Evolutionary conservation across 306 rosid species (phyloP).

Genomic region (Hippophae gyantsensis): DNA sequence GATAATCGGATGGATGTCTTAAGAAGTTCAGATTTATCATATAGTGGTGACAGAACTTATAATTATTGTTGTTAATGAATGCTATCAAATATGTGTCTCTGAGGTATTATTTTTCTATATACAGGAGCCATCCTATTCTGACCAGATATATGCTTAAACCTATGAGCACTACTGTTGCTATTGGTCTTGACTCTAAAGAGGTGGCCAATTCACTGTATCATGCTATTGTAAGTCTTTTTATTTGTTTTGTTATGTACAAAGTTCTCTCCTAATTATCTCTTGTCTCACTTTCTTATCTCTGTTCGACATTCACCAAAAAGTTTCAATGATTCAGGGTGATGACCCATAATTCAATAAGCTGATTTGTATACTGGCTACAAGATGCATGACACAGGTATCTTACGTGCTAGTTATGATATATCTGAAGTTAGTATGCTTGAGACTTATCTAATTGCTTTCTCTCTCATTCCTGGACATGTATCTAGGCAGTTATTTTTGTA

Average conservation of each 20-base stretch:
- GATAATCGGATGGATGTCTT: no score
- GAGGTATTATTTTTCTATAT: slow-evolving; percentile 10
- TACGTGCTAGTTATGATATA: slow-evolving; percentile 6
- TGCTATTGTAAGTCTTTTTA: slow-evolving; percentile 58
- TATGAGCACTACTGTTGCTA: slow-evolving; percentile 69
- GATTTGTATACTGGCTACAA: slow-evolving; percentile 83
- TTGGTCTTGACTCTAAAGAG: slow-evolving; percentile 80
- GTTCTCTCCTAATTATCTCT: not conserved
- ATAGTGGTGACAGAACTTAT: no score
- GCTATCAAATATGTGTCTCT: no score
- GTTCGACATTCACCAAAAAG: not conserved
- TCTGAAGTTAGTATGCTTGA: slow-evolving; percentile 9
- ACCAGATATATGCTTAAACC: slow-evolving; percentile 96
- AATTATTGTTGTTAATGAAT: no score
- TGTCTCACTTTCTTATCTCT: no score
- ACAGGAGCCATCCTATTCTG: slow-evolving; percentile 90
- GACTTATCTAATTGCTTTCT: slow-evolving; percentile 9
- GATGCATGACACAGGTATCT: slow-evolving; percentile 96
- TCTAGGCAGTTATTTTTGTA: slow-evolving; percentile 89
- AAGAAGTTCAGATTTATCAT: no score
- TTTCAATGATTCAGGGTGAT: slow-evolving; percentile 48
- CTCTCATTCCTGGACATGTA: slow-evolving; percentile 4
- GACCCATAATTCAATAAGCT: slow-evolving; percentile 95
- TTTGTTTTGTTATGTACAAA: not conserved
- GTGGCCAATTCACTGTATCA: slow-evolving; percentile 92